Base-by-base conservation (phyloP, 352 stramenopile species). In the Globisporangium canariense region DNA sequence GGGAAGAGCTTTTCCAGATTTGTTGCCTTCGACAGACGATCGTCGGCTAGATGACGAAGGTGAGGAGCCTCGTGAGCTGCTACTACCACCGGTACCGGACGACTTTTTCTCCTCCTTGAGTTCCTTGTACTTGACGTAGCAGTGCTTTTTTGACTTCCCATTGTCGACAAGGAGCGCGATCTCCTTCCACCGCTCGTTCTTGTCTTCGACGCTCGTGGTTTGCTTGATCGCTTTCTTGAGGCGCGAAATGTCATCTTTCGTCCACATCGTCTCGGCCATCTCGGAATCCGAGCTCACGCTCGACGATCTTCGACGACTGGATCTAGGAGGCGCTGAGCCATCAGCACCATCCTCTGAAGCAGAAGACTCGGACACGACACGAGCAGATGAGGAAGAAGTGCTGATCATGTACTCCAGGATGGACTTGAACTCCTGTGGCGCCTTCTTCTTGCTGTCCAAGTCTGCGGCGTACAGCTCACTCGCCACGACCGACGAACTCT, bases 61-160 rank as follows among this genome's bases (percentile, higher is more conserved):
- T 25, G 45, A 55, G 10, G 58, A 56, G 16, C 30, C 28, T 16
- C 32, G 30, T 30, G 51, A 66, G 51, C 72, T 79, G 32, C 75
- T 75, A 1, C 49, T 60, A 10, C 18, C 11, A 10, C 18, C 11
- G 4, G 36, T 32, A 3, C 34, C 53, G 28, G 62, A 25, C 25
- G 49, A 52, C 3, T 63, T 68, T 41, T 83, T 86, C 54, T 88
- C 78, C 32, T 87, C 72, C 58, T 90, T 91, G 32, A 94, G 71
- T 43, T 90, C 74, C 67, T 94, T 94, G 73, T 94, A 94, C 69
- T 94, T 93, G 34, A 91, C 20, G 61, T 93, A 92, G 69, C 86
- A 94, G 46, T 91, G 73, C 64, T 91, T 91, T 54, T 93, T 93
- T n/a, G 69, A 76, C 59, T 87, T 90, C 1, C 69, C 68, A 47